Evolutionary conservation across 1,139 yeast species (phyloP).

Genomic region (Hanseniaspora sp.): DNA sequence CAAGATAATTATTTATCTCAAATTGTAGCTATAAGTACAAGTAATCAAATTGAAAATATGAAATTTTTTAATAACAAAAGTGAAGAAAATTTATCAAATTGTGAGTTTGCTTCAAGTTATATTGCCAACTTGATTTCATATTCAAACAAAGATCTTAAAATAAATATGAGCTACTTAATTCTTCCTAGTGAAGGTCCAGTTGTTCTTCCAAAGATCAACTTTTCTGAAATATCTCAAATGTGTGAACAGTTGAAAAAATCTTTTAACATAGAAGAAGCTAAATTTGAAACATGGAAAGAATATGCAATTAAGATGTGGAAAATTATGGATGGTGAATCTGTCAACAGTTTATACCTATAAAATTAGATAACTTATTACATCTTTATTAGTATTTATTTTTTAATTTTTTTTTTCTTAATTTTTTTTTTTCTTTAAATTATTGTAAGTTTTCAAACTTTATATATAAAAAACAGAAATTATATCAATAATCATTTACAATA

Average conservation of each 20-base stretch:
- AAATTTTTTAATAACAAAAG: conserved; percentile 11
- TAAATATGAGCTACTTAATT: conserved; percentile 19
- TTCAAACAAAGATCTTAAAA: not conserved
- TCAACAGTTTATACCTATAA: conserved; percentile 13
- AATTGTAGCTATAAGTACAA: conserved; percentile 1
- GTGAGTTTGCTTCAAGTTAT: conserved; percentile 29
- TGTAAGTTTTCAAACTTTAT: conserved; percentile 2
- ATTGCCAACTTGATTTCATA: conserved; percentile 23
- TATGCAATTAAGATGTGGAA: conserved; percentile 14
- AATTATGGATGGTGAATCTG: conserved; percentile 14
- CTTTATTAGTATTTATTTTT: not conserved
- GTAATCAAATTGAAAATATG: not conserved
- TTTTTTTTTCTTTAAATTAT: not conserved
- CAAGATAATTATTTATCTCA: not conserved
- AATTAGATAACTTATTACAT: not conserved
- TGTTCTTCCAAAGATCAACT: conserved; percentile 28
- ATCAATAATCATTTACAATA: not conserved
- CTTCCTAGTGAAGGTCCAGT: conserved; percentile 30
- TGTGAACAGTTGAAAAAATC: conserved; percentile 21
- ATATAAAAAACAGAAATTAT: not conserved
- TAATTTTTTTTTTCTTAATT: not conserved
- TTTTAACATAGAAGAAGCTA: conserved; percentile 9
- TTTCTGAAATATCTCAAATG: conserved; percentile 24
- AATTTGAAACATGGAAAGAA: conserved; percentile 18
- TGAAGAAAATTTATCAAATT: conserved; percentile 22